Evolutionary conservation across 805 yeast genomes (phyloP).

Genomic region (Nakazawaea wickerhamii): DNA sequence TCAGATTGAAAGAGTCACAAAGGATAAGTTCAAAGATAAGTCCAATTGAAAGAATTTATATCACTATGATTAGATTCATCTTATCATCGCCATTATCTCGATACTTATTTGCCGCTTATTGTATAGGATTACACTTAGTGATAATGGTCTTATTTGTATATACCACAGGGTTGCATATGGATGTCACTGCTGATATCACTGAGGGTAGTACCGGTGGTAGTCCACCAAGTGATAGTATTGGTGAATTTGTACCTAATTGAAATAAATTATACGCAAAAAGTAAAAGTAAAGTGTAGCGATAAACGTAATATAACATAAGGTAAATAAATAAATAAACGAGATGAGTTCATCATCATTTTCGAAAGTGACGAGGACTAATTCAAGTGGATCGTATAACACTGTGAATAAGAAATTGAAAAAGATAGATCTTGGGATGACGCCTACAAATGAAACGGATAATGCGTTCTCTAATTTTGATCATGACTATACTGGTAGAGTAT

Average conservation of each 20-base stretch:
- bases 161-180: conserved; percentile 12
- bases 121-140: conserved; percentile 67
- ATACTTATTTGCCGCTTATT: conserved; percentile 66
- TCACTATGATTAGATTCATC: conserved; percentile 67
- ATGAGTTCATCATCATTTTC: conserved; percentile 2
- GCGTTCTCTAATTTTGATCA: conserved; percentile 11
- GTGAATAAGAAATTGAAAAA: not conserved
- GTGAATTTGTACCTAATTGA: not conserved
- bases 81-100: conserved; percentile 70
- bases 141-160: conserved; percentile 61
- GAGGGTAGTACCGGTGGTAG: conserved; percentile 12
- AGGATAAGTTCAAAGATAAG: conserved; percentile 67
- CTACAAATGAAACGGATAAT: conserved; percentile 2
- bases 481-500: conserved; percentile 14
- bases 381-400: not conserved
- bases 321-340: not conserved
- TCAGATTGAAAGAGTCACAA: conserved; percentile 72
- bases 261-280: not conserved
- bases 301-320: not conserved
- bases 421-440: conserved; percentile 1
- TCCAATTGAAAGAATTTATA: conserved; percentile 73
- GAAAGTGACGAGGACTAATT: not conserved
- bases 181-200: conserved; percentile 11
- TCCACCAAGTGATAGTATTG: not conserved
- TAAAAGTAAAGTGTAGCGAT: not conserved